Base-by-base conservation (phyloP, 257 asterid species). In the Solanum etuberosum region DNA sequence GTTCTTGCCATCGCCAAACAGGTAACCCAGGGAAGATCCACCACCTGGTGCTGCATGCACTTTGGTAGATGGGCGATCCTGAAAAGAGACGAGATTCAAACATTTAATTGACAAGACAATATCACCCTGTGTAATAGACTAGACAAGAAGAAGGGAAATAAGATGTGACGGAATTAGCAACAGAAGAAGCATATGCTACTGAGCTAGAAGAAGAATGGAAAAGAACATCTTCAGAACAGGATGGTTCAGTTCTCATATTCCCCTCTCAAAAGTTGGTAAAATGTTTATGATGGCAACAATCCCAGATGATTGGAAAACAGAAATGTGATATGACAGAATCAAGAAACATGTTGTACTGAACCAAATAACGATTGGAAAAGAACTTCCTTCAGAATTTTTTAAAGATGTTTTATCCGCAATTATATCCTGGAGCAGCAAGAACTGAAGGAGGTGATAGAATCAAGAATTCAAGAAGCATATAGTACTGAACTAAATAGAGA, bases 21-120 rank as follows among this genome's bases (percentile, higher is more conserved):
- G 71, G 88, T 86, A 86, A 70, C 38, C 88, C 23, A 87, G 68
- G 29, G 89, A 87, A 87, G 89, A 87, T 73, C 89, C 89, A 21
- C 89, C 89, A 57, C 89, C 89, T 13, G 89, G 89, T 21, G 87
- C 87, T 5, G 89, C 87, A 71, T 87, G 89, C 57, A 87, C 87
- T 84, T 87, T 87, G 57, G 89, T 87, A 37, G 89, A 87, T 11
- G 89, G 89, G 40, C 87, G 89, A 84, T 87, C 89, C 89, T 87
- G 89, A n/a, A 43, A 83, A 51, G 43, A 48, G 25, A 87, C 43
- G 12, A 67, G 32, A 46, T 40, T 9, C 43, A 25, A 29, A 48
- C 80, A 87, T 81, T 54, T 65, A 43, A 43, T 40, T 40, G 71
- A 81, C 57, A 37, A 18, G 42, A 46, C 35, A 80, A 29, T 18